Percentiles rank a stretch among this genome's conserved stretches.
These are phyloP conservation scores for Auxenochlorella pyrenoidosa DNA, from an alignment of 139 green algal genomes.

Conservation along the genomic window DNA sequence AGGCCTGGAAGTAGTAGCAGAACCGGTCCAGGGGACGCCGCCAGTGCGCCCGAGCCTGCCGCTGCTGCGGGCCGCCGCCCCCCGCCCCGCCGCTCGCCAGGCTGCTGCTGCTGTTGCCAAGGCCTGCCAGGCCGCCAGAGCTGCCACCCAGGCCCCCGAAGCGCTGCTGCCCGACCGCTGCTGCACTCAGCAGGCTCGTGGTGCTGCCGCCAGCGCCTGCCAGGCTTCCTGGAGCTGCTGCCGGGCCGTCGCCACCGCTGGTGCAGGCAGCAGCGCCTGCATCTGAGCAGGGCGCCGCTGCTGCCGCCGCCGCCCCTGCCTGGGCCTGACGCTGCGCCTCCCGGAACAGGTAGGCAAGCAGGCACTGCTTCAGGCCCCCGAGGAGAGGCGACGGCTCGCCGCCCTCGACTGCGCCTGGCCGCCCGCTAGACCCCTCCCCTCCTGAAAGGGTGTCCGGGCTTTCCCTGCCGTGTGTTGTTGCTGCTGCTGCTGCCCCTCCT, in stretches of 20 bases:
- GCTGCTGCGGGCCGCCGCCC: background rate
- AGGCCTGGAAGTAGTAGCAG: slow-evolving; percentile 34
- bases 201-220: slow-evolving; percentile 6
- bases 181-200: slow-evolving; percentile 3
- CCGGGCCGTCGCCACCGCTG: background rate
- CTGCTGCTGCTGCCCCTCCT: background rate
- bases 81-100: too few relatives aligned
- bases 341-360: slow-evolving; percentile 39
- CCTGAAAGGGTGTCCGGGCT: background rate
- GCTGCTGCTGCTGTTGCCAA: background rate
- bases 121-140: background rate
- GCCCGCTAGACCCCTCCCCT: background rate
- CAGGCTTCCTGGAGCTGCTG: background rate
- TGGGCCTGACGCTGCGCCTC: slow-evolving; percentile 22
- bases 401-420: background rate
- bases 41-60: background rate
- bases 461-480: background rate
- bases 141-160: background rate
- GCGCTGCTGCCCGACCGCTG: background rate
- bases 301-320: background rate
- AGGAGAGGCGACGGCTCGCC: background rate
- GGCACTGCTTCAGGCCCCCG: slow-evolving; percentile 43
- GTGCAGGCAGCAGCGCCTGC: background rate
- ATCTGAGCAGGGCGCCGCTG: background rate
- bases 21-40: slow-evolving; percentile 35